These are phyloP conservation scores for Penicillium psychrosexuale DNA, from an alignment of 2,329 filamentous ascomycete species.

Conservation along the genomic window DNA sequence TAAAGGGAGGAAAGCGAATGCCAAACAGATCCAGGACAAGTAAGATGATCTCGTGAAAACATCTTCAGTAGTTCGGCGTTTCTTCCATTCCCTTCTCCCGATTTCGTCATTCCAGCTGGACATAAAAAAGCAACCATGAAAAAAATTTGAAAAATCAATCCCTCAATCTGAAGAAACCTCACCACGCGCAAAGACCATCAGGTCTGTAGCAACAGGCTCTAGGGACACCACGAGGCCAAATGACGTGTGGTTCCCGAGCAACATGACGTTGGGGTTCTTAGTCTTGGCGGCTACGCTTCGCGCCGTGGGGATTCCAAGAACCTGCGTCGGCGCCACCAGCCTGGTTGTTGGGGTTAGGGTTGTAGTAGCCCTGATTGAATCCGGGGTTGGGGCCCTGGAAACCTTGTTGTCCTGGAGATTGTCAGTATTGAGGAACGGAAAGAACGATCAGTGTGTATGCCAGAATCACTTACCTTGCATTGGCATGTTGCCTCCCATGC, in stretches of 20 bases:
- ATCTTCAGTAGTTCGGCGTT: neutral
- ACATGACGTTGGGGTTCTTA: conserved; percentile 27
- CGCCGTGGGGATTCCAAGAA: conserved; percentile 76
- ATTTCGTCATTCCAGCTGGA: neutral
- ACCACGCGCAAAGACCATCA: neutral
- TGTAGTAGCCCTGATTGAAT: conserved; percentile 18
- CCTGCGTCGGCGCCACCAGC: conserved; percentile 46
- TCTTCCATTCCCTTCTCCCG: neutral
- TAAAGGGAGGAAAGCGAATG: neutral
- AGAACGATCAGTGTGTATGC: neutral
- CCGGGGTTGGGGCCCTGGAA: conserved; percentile 64
- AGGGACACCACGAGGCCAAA: neutral
- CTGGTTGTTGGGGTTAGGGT: conserved; percentile 11
- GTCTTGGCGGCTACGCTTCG: conserved; percentile 74
- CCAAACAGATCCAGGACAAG: neutral
- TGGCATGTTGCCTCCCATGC: conserved; percentile 47
- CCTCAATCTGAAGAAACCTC: neutral
- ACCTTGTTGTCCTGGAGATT: conserved; percentile 37
- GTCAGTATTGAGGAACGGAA: conserved; percentile 10
- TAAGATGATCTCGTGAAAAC: neutral
- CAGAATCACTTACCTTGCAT: conserved; percentile 47
- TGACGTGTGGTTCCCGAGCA: neutral
- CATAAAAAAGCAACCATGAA: neutral
- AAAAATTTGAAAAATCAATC: neutral
- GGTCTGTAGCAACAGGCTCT: neutral